Percentiles rank a stretch among this genome's conserved stretches.
Conservation (phyloP, 2,329 filamentous ascomycete species). For the Penicillium sp. region DNA sequence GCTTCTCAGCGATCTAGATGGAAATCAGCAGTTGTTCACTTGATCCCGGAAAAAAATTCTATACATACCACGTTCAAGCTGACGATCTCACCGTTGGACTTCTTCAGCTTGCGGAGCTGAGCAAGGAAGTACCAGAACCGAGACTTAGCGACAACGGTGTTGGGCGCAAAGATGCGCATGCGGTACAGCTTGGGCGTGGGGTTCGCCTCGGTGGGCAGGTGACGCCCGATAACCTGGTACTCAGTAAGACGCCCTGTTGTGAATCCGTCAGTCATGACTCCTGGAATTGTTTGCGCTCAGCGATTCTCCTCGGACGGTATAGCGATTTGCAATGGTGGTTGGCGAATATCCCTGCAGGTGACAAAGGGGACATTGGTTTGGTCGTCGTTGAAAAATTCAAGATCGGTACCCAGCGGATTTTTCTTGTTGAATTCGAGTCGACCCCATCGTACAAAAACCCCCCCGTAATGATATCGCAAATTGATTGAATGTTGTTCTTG, state of each 20-base stretch:
- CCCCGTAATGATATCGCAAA: background rate
- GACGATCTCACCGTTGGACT: conserved; percentile 99
- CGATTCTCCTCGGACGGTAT: conserved; percentile 10
- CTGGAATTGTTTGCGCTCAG: background rate
- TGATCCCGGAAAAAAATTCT: background rate
- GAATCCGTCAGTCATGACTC: conserved; percentile 35
- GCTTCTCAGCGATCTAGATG: conserved; percentile 91
- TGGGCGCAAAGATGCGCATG: conserved; percentile 99
- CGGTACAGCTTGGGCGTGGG: conserved; percentile 98
- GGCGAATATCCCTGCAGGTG: conserved; percentile 6
- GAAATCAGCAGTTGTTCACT: conserved; percentile 15
- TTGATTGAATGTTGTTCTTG: background rate
- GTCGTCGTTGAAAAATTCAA: conserved; percentile 18
- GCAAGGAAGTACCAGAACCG: conserved; percentile 99
- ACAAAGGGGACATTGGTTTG: conserved; percentile 1
- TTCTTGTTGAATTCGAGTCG: background rate
- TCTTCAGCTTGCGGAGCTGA: conserved; percentile 99
- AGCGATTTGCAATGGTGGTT: conserved; percentile 17
- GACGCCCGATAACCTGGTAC: conserved; percentile 99
- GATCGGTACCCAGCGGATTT: conserved; percentile 6
- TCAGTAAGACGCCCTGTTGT: conserved; percentile 93
- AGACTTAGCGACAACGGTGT: conserved; percentile 97
- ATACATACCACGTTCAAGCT: conserved; percentile 85
- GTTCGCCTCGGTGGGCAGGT: conserved; percentile 96
- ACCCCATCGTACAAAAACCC: conserved; percentile 6